Evolutionary conservation across 768 basidiomycete species (phyloP).

Genomic region (Amanita jacksonii): DNA sequence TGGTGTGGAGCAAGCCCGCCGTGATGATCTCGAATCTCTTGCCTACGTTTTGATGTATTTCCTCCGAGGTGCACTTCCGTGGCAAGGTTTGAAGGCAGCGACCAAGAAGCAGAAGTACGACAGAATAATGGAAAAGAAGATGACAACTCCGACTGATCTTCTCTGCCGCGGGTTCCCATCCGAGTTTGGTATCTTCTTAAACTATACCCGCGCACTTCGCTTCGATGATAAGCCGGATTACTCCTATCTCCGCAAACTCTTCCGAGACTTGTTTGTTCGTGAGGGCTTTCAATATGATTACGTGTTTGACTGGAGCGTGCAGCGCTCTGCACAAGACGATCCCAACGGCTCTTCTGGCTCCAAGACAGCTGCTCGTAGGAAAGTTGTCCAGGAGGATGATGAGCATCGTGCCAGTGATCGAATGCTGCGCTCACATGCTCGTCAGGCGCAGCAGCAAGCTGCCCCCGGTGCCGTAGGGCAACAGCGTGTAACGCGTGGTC

Average conservation of each 20-base stretch:
- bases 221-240: conserved; percentile 99
- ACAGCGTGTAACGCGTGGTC: conserved; percentile 33
- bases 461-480: conserved; percentile 40
- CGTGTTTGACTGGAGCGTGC: conserved; percentile 97
- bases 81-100: conserved; percentile 99
- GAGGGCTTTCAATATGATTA: conserved; percentile 99
- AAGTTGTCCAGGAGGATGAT: conserved; percentile 80
- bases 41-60: conserved; percentile 99
- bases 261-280: conserved; percentile 95
- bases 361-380: conserved; percentile 58
- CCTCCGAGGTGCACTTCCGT: conserved; percentile 94
- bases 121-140: conserved; percentile 99
- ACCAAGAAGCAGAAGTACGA: conserved; percentile 99
- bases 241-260: conserved; percentile 97
- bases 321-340: conserved; percentile 64
- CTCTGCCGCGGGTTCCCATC: conserved; percentile 99
- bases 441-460: conserved; percentile 67
- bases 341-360: conserved; percentile 47
- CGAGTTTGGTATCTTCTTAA: conserved; percentile 98
- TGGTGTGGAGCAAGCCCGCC: conserved; percentile 96
- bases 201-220: conserved; percentile 96
- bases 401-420: conserved; percentile 75
- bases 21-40: conserved; percentile 96
- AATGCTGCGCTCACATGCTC: conserved; percentile 85
- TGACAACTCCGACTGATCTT: conserved; percentile 95